Base-by-base conservation (phyloP, 2,329 filamentous ascomycete genomes). In the Sclerotinia trifoliorum region DNA sequence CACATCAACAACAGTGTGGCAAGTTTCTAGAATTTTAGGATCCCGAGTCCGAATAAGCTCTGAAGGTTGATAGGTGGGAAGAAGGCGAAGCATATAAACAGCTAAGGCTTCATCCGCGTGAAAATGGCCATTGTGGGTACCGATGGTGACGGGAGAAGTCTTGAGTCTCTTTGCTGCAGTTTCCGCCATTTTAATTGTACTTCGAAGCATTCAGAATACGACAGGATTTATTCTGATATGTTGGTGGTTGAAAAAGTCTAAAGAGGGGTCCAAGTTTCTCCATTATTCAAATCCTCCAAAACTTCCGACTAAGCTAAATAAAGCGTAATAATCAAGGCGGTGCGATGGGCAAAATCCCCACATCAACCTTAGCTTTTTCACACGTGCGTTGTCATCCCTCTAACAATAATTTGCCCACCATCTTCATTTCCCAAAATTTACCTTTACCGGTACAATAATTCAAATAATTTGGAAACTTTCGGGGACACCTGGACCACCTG, bases 81-180 rank as follows among this genome's bases (percentile, higher is more conserved):
- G 90, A 68, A 91, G 86, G 73, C 93, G 93, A 74, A 99, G 91
- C 84, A 99, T 93, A 84, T 96, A 93, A 72, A 99, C 94, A 69
- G 95, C 95, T 55, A 99, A 88, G 70, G 95, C 94, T 83, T 99
- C 95, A 80, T 99, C 95, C 79, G 95, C 95, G 83, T 99, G 95
- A 86, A 99, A 99, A 84, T 97, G 93, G 74, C 95, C 95, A 82
- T 90, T 97, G 86, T 99, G 95, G 42, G 95, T 99, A 77, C 94
- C 95, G 72, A 90, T 81, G 67, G 76, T 75, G 70, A 80, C 79
- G 71, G 82, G 81, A 71, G 86, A 84, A 74, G 90, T 92, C 85
- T 96, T 97, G 79, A 96, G 82, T 80, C 92, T 90, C 82, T 98
- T 98, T 71, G 90, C 81, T 76, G 89, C 85, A 78, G 83, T 86